Percentiles rank a stretch among this genome's conserved stretches.
These are phyloP conservation scores for Plectosphaerella sp. DNA, from an alignment of 2,329 filamentous ascomycete species.

Conservation along the genomic window DNA sequence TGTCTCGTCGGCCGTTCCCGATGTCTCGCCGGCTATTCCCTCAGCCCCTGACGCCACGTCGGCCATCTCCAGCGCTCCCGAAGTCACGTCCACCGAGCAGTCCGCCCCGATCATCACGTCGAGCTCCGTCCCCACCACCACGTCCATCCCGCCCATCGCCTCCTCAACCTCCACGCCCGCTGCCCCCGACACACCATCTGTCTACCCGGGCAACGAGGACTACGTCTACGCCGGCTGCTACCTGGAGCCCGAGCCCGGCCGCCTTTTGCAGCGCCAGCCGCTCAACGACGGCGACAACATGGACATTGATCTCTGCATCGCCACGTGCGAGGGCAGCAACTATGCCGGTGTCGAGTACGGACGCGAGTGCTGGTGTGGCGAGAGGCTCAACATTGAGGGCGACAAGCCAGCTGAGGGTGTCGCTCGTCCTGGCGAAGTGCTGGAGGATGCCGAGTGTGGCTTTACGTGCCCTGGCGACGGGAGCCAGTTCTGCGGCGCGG, in stretches of 20 bases:
- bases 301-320: constrained; percentile 13
- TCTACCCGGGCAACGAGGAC: constrained; percentile 27
- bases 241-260: constrained; percentile 24
- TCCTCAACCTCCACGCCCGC: constrained; percentile 9
- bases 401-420: constrained; percentile 1
- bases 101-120: neutral
- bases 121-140: neutral
- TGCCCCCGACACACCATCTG: constrained; percentile 16
- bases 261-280: constrained; percentile 22
- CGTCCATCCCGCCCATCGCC: neutral
- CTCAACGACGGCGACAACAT: constrained; percentile 19
- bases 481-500: constrained; percentile 13
- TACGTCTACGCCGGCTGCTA: constrained; percentile 32
- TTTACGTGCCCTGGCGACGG: constrained; percentile 11
- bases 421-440: constrained; percentile 9
- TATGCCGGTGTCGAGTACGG: constrained; percentile 15
- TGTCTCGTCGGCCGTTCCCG: no score
- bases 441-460: constrained; percentile 9
- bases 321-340: constrained; percentile 9
- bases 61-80: neutral
- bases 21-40: neutral
- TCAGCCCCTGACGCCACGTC: neutral
- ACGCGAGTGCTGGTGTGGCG: constrained; percentile 15
- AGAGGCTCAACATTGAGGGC: constrained; percentile 17
- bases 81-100: neutral